Base-by-base conservation (phyloP, 768 basidiomycete species). In the Pleurotus citrinopileatus region DNA sequence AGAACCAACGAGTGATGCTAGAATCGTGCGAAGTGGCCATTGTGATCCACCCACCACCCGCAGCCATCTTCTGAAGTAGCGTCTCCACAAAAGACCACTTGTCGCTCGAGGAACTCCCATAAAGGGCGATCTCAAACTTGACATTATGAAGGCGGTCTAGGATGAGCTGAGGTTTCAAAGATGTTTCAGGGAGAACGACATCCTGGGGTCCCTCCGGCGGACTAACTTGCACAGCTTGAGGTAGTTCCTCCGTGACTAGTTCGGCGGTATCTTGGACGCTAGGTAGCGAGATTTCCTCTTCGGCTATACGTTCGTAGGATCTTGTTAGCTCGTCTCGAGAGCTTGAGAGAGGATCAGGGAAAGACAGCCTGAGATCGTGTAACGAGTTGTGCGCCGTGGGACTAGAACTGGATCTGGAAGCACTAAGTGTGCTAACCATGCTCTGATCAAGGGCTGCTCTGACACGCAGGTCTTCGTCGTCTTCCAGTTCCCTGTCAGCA, bases 371-470 rank as follows among this genome's bases (percentile, higher is more conserved):
- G 57, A 91, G 78, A 71, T 90, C 87, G 67, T 84, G 85, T 46
- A 83, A 70, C n/a, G 84, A 82, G 52, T 63, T 77, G 55, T 85
- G 85, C 53, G 78, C 67, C 55, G 82, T 80, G 46, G 80, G 75
- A 19, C 76, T 53, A 81, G 81, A 82, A 62, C 81, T 83, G 15
- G 87, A 81, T 60, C 87, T 84, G 53, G 89, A 90, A 45, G 82
- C 77, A 70, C 81, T 86, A 57, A 91, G 76, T 13, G 89, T 91
- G 68, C 89, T 86, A 63, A 88, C 77, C 72, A 91, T 80, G 71
- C 89, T 91, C 70, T 91, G 89, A 67, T 91, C 87, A 54, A 91
- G 78, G 19, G 81, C 89, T 61, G 83, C 86, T 61, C 81, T 85
- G 60, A 90, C 82, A 38, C 79, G 76, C 60, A 83, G 74, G 59